A percentile compares a stretch with the other conserved stretches of the same genome.
These are phyloP conservation scores for Nicotiana tabacum DNA, from an alignment of 257 asterid species.

Conservation along the genomic window DNA sequence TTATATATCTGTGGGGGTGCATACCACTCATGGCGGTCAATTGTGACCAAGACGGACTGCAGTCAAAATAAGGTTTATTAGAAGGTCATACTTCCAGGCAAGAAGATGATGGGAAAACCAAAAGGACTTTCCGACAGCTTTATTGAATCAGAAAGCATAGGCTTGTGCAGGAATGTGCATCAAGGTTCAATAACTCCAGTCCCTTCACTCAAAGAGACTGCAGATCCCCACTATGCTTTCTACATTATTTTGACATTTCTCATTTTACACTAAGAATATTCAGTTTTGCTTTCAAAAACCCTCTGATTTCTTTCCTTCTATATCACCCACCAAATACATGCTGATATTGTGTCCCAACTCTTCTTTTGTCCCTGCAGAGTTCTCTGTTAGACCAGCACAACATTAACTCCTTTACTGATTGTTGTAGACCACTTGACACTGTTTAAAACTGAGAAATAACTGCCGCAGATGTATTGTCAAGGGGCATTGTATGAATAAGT, in stretches of 20 bases:
- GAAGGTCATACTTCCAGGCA: constrained; percentile 1
- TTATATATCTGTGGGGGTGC: constrained; percentile 86
- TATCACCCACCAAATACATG: neutral
- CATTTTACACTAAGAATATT: neutral
- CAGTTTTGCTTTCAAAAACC: neutral
- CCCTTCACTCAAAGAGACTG: neutral
- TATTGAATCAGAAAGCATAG: constrained; percentile 2
- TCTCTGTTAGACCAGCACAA: neutral
- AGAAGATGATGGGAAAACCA: neutral
- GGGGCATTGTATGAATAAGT: neutral
- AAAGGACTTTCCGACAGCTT: neutral
- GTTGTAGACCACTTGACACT: neutral
- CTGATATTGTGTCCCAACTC: constrained; percentile 1
- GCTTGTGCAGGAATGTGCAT: neutral
- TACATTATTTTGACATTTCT: neutral
- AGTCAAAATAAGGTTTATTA: constrained; percentile 16
- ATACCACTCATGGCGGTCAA: constrained; percentile 98
- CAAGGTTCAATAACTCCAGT: constrained; percentile 4
- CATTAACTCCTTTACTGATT: neutral
- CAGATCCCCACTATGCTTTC: neutral
- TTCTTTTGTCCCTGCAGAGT: neutral
- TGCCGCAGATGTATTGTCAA: neutral
- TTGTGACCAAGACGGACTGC: constrained; percentile 97
- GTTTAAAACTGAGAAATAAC: neutral
- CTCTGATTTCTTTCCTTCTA: constrained; percentile 5